Conservation (phyloP, 495 filamentous ascomycete species). For the Xylona heveae region DNA sequence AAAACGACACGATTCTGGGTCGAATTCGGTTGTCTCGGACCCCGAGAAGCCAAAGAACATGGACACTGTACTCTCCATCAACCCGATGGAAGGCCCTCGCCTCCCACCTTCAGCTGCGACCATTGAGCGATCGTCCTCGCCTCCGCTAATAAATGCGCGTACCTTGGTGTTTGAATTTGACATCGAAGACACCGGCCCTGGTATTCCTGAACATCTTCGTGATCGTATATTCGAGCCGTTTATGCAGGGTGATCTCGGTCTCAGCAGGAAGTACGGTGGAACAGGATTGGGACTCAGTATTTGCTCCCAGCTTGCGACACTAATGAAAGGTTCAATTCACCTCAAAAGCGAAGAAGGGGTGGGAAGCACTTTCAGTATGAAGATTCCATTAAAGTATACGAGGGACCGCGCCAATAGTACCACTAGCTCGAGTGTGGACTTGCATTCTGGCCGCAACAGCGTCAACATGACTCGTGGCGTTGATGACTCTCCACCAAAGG, state of each 20-base stretch:
- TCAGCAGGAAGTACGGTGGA: constrained; percentile 79
- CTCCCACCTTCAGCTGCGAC: no score
- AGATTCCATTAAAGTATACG: constrained; percentile 60
- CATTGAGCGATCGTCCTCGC: constrained; percentile 40
- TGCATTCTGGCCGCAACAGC: constrained; percentile 12
- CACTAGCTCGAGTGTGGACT: constrained; percentile 15
- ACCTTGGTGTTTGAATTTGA: constrained; percentile 61
- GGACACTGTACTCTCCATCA: constrained; percentile 28
- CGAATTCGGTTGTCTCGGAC: constrained; percentile 4
- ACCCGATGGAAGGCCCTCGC: constrained; percentile 28
- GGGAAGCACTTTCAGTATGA: constrained; percentile 66
- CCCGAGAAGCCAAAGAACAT: constrained; percentile 4
- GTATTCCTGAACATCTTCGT: constrained; percentile 60
- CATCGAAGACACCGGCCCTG: constrained; percentile 75
- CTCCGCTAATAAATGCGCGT: constrained; percentile 34
- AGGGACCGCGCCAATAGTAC: constrained; percentile 38
- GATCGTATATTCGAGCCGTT: constrained; percentile 83
- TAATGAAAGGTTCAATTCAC: constrained; percentile 63
- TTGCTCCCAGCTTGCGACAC: constrained; percentile 57
- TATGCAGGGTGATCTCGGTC: constrained; percentile 70
- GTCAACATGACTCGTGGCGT: constrained; percentile 5
- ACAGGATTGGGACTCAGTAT: constrained; percentile 85
- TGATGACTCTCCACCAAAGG: no score
- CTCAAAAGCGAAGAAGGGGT: constrained; percentile 51
- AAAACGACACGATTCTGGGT: constrained; percentile 2